A percentile compares a stretch with the other conserved stretches of the same genome.
These are phyloP conservation scores for Pichia californica DNA, from an alignment of 805 yeast genomes.

Conservation along the genomic window DNA sequence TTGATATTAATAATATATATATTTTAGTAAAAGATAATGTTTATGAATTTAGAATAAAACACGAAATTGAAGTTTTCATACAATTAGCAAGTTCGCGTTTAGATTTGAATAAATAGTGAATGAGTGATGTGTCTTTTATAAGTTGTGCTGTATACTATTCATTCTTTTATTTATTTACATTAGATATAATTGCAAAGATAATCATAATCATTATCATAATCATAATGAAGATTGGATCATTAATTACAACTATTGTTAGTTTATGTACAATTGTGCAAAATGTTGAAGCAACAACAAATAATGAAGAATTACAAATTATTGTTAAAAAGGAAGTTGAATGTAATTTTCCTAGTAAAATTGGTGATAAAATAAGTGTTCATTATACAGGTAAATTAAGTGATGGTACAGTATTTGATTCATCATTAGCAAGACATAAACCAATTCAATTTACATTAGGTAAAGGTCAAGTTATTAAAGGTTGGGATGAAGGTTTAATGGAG, in stretches of 20 bases:
- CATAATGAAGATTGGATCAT: not conserved
- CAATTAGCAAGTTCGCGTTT: too few species aligned
- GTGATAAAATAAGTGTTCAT: conserved; percentile 70
- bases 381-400: conserved; percentile 66
- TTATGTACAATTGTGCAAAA: not conserved
- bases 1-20: too few species aligned
- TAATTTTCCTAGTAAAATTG: conserved; percentile 46
- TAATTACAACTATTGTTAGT: not conserved
- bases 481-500: conserved; percentile 80
- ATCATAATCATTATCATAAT: too few species aligned
- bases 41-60: too few species aligned
- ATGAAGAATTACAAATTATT: conserved; percentile 24
- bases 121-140: too few species aligned
- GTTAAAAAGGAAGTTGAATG: conserved; percentile 48
- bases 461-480: conserved; percentile 79
- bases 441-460: conserved; percentile 65
- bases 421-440: conserved; percentile 58
- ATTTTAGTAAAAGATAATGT: too few species aligned
- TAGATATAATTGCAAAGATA: too few species aligned
- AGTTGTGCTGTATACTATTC: too few species aligned
- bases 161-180: too few species aligned
- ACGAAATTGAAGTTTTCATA: too few species aligned
- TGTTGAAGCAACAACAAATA: not conserved
- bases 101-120: too few species aligned
- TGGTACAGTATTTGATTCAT: conserved; percentile 72